Conservation (phyloP, 345 rosid species). For the rapeseed (Brassica napus) region DNA sequence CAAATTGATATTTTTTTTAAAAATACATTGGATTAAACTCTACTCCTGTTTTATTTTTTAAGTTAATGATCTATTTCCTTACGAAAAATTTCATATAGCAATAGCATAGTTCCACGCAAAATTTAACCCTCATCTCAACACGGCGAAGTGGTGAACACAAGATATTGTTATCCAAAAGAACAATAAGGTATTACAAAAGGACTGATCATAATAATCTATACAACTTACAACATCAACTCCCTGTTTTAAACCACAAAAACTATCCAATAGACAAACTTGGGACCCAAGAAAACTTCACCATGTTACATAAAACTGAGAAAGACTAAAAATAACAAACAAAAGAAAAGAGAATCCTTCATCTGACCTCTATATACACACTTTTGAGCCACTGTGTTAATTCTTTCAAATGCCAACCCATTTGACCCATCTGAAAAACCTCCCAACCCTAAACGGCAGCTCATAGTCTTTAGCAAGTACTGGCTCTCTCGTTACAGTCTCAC, state of each 20-base stretch:
- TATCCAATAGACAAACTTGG: constrained; percentile 29
- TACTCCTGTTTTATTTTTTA: no score
- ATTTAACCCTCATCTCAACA: no score
- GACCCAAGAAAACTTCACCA: constrained; percentile 28
- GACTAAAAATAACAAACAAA: constrained; percentile 5
- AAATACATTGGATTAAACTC: no score
- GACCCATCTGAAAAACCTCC: constrained; percentile 89
- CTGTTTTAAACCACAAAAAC: constrained; percentile 9
- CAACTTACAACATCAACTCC: constrained; percentile 38
- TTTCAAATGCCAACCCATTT: constrained; percentile 92
- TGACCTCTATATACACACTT: constrained; percentile 46
- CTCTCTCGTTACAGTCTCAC: constrained; percentile 84
- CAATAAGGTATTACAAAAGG: constrained; percentile 17
- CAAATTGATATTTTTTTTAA: no score
- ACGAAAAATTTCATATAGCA: no score
- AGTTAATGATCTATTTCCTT: no score
- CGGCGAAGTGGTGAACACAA: background rate
- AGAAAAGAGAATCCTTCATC: constrained; percentile 16
- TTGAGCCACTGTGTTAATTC: background rate
- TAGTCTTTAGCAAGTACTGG: constrained; percentile 85
- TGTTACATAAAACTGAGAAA: constrained; percentile 21
- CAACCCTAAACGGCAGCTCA: constrained; percentile 79
- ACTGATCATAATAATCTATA: constrained; percentile 21
- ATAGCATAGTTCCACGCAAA: no score
- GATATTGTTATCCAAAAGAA: background rate